These are phyloP conservation scores for Aspergillus fructus DNA, from an alignment of 2,329 filamentous ascomycete species.

Conservation along the genomic window DNA sequence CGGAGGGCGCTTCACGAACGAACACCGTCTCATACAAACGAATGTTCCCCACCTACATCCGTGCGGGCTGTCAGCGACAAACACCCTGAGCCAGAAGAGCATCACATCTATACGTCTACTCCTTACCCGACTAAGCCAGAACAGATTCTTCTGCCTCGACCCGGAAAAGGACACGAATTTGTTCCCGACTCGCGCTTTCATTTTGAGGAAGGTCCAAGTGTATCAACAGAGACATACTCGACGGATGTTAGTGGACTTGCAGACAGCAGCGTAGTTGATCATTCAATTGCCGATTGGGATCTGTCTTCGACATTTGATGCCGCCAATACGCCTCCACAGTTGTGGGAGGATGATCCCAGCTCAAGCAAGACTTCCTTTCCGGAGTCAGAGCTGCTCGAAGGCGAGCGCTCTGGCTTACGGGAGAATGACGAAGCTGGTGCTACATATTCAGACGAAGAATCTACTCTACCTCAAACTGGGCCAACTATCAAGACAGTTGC, in stretches of 20 bases:
- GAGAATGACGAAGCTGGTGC: slow-evolving; percentile 23
- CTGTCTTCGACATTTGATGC: slow-evolving; percentile 38
- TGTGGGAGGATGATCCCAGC: slow-evolving; percentile 39
- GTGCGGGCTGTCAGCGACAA: slow-evolving; percentile 37
- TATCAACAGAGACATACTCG: slow-evolving; percentile 30
- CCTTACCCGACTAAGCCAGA: slow-evolving; percentile 50
- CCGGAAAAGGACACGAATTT: slow-evolving; percentile 38
- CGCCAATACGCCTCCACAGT: slow-evolving; percentile 35
- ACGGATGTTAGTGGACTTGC: slow-evolving; percentile 28
- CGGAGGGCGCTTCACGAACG: slow-evolving; percentile 48
- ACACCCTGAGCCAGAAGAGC: slow-evolving; percentile 30
- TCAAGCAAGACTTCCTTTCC: slow-evolving; percentile 40
- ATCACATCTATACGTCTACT: slow-evolving; percentile 41
- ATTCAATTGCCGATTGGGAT: slow-evolving; percentile 35
- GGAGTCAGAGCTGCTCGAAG: slow-evolving; percentile 22
- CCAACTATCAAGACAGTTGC: slow-evolving; percentile 40
- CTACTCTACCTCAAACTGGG: slow-evolving; percentile 31
- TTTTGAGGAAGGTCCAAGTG: slow-evolving; percentile 31
- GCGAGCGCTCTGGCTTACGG: slow-evolving; percentile 22
- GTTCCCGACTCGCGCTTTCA: slow-evolving; percentile 31
- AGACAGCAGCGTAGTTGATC: slow-evolving; percentile 27
- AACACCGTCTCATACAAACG: slow-evolving; percentile 47
- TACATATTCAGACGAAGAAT: slow-evolving; percentile 35
- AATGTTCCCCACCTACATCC: slow-evolving; percentile 37
- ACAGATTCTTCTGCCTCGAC: slow-evolving; percentile 44